These are phyloP conservation scores for Colletotrichum sojae DNA, from an alignment of 2,329 filamentous ascomycete species.

Conservation along the genomic window DNA sequence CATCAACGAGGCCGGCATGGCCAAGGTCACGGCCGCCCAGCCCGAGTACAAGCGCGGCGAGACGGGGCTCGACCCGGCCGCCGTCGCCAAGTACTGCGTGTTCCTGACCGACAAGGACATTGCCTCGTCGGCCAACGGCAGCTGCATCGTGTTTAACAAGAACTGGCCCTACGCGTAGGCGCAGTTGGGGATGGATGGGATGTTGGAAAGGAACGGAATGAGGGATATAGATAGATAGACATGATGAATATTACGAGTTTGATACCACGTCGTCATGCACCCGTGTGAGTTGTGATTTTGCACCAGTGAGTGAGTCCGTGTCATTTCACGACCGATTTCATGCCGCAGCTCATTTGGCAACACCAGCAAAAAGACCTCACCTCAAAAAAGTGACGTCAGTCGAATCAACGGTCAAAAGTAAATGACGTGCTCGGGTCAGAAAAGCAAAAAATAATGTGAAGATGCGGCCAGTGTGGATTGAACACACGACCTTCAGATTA, in stretches of 20 bases:
- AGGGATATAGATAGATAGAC: too few species aligned
- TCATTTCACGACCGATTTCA: not conserved
- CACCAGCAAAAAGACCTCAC: not conserved
- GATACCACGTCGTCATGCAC: constrained; percentile 13
- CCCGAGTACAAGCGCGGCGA: constrained; percentile 49
- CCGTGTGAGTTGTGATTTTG: not conserved
- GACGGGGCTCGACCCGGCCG: constrained; percentile 48
- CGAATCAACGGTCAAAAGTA: too few species aligned
- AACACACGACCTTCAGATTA: constrained; percentile 40
- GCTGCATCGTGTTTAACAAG: constrained; percentile 50
- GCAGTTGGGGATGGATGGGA: not conserved
- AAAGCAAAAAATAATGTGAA: not conserved
- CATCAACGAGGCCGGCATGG: constrained; percentile 52
- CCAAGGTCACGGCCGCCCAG: constrained; percentile 44
- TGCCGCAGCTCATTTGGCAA: not conserved
- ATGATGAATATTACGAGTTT: constrained; percentile 21
- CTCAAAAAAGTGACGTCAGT: not conserved
- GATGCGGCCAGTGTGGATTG: constrained; percentile 40
- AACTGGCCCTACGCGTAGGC: constrained; percentile 53
- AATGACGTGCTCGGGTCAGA: not conserved
- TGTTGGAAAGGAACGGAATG: not conserved
- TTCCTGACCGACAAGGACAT: constrained; percentile 54
- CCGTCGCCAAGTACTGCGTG: constrained; percentile 56
- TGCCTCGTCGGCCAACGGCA: constrained; percentile 51
- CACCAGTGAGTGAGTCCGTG: not conserved